phyloP scores from a whole-genome alignment of 1,284 basidiomycete genomes.

The Cryptococcus maquisensis region DNA sequence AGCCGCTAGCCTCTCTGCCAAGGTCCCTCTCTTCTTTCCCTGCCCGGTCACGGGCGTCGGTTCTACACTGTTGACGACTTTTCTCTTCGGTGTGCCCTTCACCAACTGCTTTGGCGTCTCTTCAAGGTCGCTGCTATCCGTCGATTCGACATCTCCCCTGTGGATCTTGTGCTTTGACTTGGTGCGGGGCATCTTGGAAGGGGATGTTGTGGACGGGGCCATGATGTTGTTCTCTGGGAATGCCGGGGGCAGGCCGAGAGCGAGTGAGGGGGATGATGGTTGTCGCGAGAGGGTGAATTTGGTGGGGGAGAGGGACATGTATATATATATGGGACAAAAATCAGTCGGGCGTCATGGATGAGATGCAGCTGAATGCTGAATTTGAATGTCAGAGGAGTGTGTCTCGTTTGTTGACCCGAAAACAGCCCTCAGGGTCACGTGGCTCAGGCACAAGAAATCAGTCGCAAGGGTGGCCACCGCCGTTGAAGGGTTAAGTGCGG shows the following conservation, averaged over 20 bases:
- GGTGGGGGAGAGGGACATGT: constrained; percentile 13
- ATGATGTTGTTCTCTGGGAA: constrained; percentile 27
- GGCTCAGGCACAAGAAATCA: not conserved
- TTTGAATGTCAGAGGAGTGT: not conserved
- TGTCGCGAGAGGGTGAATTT: constrained; percentile 28
- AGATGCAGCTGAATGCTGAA: not conserved
- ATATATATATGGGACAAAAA: not conserved
- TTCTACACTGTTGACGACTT: constrained; percentile 23
- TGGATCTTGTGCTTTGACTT: constrained; percentile 21
- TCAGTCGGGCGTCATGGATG: not conserved
- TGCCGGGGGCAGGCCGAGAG: constrained; percentile 31
- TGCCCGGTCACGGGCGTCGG: constrained; percentile 6
- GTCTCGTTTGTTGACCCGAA: not conserved
- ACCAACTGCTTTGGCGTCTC: not conserved
- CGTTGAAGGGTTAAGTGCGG: too few species aligned
- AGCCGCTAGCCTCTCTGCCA: constrained; percentile 25
- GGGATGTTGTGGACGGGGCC: constrained; percentile 14
- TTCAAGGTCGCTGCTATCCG: constrained; percentile 22
- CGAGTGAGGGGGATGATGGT: constrained; percentile 31
- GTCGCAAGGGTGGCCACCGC: not conserved
- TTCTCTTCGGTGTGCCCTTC: constrained; percentile 25
- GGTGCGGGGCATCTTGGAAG: constrained; percentile 14
- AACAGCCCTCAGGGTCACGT: not conserved
- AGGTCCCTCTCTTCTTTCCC: constrained; percentile 25
- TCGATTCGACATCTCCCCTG: constrained; percentile 35